Conservation (phyloP, 2,329 filamentous ascomycete genomes). For the Dothideomycetidae sp. region DNA sequence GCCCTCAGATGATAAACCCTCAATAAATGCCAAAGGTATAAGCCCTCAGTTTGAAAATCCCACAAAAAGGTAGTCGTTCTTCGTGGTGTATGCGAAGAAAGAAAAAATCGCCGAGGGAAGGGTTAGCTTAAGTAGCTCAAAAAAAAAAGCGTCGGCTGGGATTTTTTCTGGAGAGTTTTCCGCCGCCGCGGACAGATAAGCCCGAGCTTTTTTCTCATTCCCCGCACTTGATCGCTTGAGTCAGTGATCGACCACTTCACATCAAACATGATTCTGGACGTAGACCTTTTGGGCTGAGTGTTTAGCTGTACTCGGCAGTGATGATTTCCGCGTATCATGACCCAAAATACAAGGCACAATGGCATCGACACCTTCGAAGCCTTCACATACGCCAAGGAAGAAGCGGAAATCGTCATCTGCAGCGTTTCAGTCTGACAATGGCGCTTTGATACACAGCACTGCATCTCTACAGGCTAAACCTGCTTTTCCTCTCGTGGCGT, state of each 20-base stretch:
- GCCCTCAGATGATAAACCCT: neutral
- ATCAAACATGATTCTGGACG: conserved; percentile 1
- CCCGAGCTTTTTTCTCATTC: conserved; percentile 1
- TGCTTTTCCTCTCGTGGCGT: conserved; percentile 80
- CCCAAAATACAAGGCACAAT: no score
- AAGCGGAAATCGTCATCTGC: conserved; percentile 22
- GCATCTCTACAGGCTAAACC: conserved; percentile 35
- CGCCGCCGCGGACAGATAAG: neutral
- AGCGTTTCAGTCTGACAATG: conserved; percentile 6
- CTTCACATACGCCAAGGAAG: conserved; percentile 28
- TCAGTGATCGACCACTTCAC: neutral
- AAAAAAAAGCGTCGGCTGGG: neutral
- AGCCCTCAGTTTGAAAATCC: neutral
- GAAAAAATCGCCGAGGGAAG: no score
- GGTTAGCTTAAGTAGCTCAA: neutral
- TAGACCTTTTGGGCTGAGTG: neutral
- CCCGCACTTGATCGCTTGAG: neutral
- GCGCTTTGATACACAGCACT: conserved; percentile 2
- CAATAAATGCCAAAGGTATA: no score
- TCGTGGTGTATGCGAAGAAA: neutral
- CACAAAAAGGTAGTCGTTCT: neutral
- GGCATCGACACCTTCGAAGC: conserved; percentile 10
- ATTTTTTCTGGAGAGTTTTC: conserved; percentile 1
- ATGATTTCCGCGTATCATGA: no score
- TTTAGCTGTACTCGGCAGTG: no score